Percentiles rank a stretch among this genome's conserved stretches.
phyloP scores from a whole-genome alignment of 768 basidiomycete species.

The Amanita polypyramis region DNA sequence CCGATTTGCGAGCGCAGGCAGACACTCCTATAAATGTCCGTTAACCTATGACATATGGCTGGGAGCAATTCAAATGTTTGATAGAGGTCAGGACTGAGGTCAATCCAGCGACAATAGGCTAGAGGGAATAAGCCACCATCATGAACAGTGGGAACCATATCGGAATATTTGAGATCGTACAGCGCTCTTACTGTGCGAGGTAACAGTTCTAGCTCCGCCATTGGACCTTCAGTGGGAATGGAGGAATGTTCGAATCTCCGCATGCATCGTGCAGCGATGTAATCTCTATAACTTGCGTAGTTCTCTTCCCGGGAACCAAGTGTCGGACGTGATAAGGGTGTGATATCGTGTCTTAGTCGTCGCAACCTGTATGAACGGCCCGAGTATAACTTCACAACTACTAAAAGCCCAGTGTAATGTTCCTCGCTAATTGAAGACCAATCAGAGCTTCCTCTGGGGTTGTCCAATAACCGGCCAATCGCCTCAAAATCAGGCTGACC shows the following conservation, averaged over 20 bases:
- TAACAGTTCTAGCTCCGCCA: conserved; percentile 45
- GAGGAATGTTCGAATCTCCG: conserved; percentile 30
- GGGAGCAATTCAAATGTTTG: conserved; percentile 51
- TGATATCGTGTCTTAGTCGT: conserved; percentile 52
- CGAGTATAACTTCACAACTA: conserved; percentile 42
- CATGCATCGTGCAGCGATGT: conserved; percentile 45
- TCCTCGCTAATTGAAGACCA: conserved; percentile 44
- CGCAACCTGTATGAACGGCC: conserved; percentile 50
- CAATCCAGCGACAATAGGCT: conserved; percentile 42
- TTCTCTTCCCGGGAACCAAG: conserved; percentile 37
- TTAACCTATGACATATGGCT: conserved; percentile 54
- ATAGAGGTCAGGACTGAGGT: conserved; percentile 39
- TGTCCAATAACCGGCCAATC: conserved; percentile 38
- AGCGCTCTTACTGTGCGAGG: conserved; percentile 29
- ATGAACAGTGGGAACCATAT: conserved; percentile 13
- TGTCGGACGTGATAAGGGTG: conserved; percentile 48
- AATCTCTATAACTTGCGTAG: conserved; percentile 47
- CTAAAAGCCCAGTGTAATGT: conserved; percentile 38
- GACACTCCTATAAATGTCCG: conserved; percentile 51
- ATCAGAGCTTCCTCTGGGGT: conserved; percentile 40
- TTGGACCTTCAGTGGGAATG: conserved; percentile 46
- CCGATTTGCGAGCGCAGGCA: conserved; percentile 41
- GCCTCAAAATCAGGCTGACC: conserved; percentile 45
- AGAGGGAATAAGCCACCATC: conserved; percentile 25
- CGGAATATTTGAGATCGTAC: conserved; percentile 21